Evolutionary conservation across 2,329 filamentous ascomycete genomes (phyloP).

Genomic region (Chaetomium strumarium): DNA sequence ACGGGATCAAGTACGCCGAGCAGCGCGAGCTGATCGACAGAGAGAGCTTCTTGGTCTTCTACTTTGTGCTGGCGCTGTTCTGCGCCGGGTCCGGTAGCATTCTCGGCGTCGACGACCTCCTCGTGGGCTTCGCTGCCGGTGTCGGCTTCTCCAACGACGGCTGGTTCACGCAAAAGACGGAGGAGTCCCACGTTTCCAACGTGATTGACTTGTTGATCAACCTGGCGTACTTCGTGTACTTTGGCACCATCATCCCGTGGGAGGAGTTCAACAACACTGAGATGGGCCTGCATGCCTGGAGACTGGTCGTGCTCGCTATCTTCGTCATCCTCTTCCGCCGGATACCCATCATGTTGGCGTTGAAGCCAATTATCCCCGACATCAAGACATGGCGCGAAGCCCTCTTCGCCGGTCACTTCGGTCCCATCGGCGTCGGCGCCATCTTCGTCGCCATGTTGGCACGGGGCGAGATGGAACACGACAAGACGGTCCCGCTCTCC

Average conservation of each 20-base stretch:
- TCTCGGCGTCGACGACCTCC: constrained; percentile 84
- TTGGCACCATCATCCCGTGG: constrained; percentile 97
- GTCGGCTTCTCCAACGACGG: constrained; percentile 99
- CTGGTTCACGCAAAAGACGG: constrained; percentile 97
- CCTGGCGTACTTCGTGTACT: constrained; percentile 95
- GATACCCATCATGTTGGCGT: constrained; percentile 84
- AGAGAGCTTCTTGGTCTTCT: constrained; percentile 97
- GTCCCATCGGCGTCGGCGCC: constrained; percentile 92
- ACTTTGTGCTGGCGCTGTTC: constrained; percentile 93
- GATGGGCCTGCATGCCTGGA: constrained; percentile 78
- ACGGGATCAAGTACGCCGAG: constrained; percentile 85
- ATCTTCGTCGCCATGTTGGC: constrained; percentile 94
- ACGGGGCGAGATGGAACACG: constrained; percentile 80
- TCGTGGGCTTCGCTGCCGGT: constrained; percentile 90
- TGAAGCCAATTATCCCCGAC: constrained; percentile 92
- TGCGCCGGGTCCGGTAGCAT: constrained; percentile 90
- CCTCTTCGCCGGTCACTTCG: constrained; percentile 93
- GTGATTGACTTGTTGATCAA: constrained; percentile 97
- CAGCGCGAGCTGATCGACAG: constrained; percentile 81
- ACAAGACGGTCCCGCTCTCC: constrained; percentile 66
- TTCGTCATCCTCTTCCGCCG: constrained; percentile 93
- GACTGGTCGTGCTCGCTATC: constrained; percentile 86
- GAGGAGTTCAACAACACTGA: constrained; percentile 72
- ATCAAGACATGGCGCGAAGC: constrained; percentile 98
- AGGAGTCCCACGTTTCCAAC: constrained; percentile 98